Evolutionary conservation across 441 rosid species (phyloP).

Genomic region (Syzygium syzygioides): DNA sequence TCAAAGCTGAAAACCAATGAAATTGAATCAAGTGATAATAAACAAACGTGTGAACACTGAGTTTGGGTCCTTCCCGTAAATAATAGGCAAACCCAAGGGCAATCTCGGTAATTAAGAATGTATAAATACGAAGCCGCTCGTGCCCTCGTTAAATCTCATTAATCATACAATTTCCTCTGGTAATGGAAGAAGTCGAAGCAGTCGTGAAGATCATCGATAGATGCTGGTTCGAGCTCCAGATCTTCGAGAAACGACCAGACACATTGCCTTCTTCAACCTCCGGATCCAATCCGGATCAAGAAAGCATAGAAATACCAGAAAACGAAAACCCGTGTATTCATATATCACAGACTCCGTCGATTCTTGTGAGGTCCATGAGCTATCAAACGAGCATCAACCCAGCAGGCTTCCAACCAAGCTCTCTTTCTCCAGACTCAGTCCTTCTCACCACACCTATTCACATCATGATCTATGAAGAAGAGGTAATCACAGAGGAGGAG

Average conservation of each 20-base stretch:
- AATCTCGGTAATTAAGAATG: not conserved
- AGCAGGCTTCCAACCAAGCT: conserved; percentile 18
- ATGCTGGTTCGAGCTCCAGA: conserved; percentile 38
- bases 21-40: not conserved
- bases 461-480: conserved; percentile 38
- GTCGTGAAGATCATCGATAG: conserved; percentile 31
- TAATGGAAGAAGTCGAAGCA: conserved; percentile 21
- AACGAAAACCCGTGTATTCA: conserved; percentile 1
- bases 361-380: conserved; percentile 41
- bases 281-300: conserved; percentile 18
- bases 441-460: conserved; percentile 22
- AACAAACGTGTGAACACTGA: not conserved
- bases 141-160: not conserved
- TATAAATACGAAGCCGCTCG: not conserved
- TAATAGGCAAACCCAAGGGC: not conserved
- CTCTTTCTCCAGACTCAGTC: conserved; percentile 44
- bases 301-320: conserved; percentile 5
- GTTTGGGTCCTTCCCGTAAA: not conserved
- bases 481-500: conserved; percentile 13
- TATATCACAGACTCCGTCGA: conserved; percentile 18
- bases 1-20: not conserved
- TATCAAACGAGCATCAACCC: conserved; percentile 20
- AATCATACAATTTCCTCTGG: not conserved
- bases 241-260: conserved; percentile 21
- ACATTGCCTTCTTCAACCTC: not conserved